Evolutionary conservation across 2,329 filamentous ascomycete species (phyloP).

Genomic region (Pseudogymnoascus sp.): DNA sequence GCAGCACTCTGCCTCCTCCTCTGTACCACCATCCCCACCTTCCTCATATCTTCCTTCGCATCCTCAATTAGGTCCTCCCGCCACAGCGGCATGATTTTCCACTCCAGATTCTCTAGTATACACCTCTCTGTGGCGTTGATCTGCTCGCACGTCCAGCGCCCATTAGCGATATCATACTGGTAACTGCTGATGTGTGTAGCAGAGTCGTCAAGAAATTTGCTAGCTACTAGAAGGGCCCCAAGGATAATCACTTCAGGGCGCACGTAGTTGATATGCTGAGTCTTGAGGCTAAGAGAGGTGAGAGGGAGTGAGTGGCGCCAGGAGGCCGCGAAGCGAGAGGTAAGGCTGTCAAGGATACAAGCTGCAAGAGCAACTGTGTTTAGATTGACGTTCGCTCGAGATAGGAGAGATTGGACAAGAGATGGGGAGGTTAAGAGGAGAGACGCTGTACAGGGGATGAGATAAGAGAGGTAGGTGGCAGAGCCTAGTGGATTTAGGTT

Average conservation of each 20-base stretch:
- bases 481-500: conserved; percentile 38
- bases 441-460: conserved; percentile 58
- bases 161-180: conserved; percentile 46
- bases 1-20: too few species aligned
- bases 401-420: conserved; percentile 55
- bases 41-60: conserved; percentile 53
- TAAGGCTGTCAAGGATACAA: conserved; percentile 60
- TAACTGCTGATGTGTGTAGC: conserved; percentile 50
- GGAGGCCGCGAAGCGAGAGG: conserved; percentile 53
- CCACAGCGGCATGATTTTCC: conserved; percentile 57
- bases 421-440: conserved; percentile 51
- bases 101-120: conserved; percentile 59
- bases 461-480: conserved; percentile 59
- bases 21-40: too few species aligned
- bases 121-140: conserved; percentile 58
- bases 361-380: conserved; percentile 59
- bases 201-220: conserved; percentile 59
- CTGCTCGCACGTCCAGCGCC: conserved; percentile 54
- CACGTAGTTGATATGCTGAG: conserved; percentile 54
- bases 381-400: conserved; percentile 50
- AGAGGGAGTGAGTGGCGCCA: conserved; percentile 58
- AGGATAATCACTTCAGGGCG: conserved; percentile 58
- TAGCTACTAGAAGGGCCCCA: conserved; percentile 54
- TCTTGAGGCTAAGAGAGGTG: conserved; percentile 16
- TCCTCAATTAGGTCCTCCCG: conserved; percentile 51